Conservation (phyloP, 805 yeast species). For the Candida nemodendra region DNA sequence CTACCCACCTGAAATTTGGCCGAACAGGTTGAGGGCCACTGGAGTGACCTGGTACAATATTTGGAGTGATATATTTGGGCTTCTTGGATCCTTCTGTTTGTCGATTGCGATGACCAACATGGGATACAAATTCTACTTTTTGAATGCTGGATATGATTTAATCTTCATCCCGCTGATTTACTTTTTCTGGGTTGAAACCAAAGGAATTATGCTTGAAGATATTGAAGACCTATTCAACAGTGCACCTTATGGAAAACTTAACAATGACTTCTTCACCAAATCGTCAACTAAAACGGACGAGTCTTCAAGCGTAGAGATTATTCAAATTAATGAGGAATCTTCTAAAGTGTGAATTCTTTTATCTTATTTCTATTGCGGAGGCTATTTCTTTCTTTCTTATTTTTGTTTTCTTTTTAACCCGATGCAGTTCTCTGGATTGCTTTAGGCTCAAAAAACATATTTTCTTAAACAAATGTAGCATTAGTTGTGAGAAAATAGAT, state of each 20-base stretch:
- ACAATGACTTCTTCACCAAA: constrained; percentile 1
- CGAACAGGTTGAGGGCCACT: constrained; percentile 24
- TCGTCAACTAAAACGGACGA: no score
- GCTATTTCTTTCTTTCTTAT: no score
- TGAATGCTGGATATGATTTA: constrained; percentile 24
- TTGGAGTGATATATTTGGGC: constrained; percentile 16
- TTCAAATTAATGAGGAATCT: no score
- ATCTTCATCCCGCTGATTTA: constrained; percentile 27
- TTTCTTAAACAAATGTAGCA: no score
- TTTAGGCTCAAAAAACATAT: no score
- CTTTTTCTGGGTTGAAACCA: constrained; percentile 35
- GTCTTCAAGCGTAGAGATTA: no score
- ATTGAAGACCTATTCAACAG: constrained; percentile 1
- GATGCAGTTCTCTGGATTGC: no score
- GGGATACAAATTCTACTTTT: constrained; percentile 33
- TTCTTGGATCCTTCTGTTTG: constrained; percentile 31
- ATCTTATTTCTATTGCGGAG: no score
- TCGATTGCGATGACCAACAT: constrained; percentile 39
- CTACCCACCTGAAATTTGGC: constrained; percentile 43
- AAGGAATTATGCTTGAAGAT: constrained; percentile 13
- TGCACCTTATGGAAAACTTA: constrained; percentile 3
- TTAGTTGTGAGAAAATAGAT: no score
- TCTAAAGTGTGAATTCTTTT: background rate
- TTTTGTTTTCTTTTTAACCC: no score
- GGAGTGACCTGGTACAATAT: constrained; percentile 17